Evolutionary conservation across 306 rosid genomes (phyloP), one percentile per base, ranked within the genome.

Genomic region (Pyrus communis): DNA sequence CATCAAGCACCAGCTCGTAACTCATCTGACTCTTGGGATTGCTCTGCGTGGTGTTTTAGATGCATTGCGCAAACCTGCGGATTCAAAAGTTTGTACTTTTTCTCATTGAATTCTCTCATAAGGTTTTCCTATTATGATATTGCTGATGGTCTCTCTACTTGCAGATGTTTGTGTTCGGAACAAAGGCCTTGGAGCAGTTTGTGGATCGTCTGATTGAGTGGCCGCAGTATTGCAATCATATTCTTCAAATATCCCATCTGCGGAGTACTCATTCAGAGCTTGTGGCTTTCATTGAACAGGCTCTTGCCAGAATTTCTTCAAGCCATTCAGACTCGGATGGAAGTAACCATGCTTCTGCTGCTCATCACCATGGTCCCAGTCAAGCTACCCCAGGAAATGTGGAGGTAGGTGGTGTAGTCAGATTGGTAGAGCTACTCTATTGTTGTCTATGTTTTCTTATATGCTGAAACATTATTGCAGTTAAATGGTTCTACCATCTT

Each of bases 201-300:
- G 93, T 91, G 83, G 99, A 93, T 79, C 98, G 99, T 70, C 85
- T 96, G 75, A 87, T 88, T 75, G 99, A 93, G 86, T 96, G 99
- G 99, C 99, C 99, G 7, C 98, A 93, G 79, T 96, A 93, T 77
- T 96, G 99, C 87, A 93, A 96, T 83, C 99, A 96, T 79, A 96
- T 96, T 83, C 87, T 96, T 71, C 99, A 96, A 83, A 93, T 96
- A 80, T 91, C 98, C 74, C 99, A 96, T 89, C 68, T 93, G 82
- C 93, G 98, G 13, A 84, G 71, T 76, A 88, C 97, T 18, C 96
- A 93, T 83, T 68, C 88, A 13, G 98, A 96, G 77, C 85, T 96
- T 21, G 97, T 93, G 51, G 70, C 86, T 81, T 89, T 89, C 79
- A 93, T 96, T 38, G 99, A 96, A 71, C 98, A 89, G 83, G 93